These are phyloP conservation scores for Tritrichomonas foetus DNA, from an alignment of 208 protist species.

Conservation along the genomic window DNA sequence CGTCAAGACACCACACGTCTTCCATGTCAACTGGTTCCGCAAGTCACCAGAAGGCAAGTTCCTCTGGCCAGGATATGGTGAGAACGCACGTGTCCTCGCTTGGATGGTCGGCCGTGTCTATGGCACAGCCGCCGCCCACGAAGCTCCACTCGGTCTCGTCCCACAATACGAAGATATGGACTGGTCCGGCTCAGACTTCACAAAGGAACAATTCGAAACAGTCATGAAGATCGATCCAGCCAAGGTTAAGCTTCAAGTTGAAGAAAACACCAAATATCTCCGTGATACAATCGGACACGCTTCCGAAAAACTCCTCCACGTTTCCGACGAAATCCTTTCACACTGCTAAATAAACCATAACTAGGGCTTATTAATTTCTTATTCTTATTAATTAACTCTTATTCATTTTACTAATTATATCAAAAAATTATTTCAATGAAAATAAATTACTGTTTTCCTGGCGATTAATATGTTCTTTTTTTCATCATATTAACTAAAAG, in stretches of 20 bases:
- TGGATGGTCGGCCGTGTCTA: no score
- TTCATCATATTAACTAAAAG: no score
- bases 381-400: no score
- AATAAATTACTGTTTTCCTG: no score
- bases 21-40: conserved; percentile 74
- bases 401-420: no score
- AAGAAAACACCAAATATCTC: neutral
- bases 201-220: neutral
- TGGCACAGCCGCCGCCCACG: neutral
- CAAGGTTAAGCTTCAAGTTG: neutral
- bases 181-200: neutral
- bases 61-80: conserved; percentile 70
- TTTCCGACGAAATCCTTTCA: neutral
- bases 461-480: no score
- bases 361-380: neutral
- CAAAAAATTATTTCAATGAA: no score
- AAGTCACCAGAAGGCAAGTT: conserved; percentile 55
- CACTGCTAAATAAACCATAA: neutral
- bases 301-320: neutral
- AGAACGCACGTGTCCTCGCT: conserved; percentile 66
- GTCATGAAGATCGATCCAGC: neutral
- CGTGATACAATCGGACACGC: neutral
- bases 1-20: no score
- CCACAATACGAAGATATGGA: neutral
- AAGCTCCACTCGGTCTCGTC: neutral